Base-by-base conservation (phyloP, 75 land plant genomes). In the Pinus taeda region DNA sequence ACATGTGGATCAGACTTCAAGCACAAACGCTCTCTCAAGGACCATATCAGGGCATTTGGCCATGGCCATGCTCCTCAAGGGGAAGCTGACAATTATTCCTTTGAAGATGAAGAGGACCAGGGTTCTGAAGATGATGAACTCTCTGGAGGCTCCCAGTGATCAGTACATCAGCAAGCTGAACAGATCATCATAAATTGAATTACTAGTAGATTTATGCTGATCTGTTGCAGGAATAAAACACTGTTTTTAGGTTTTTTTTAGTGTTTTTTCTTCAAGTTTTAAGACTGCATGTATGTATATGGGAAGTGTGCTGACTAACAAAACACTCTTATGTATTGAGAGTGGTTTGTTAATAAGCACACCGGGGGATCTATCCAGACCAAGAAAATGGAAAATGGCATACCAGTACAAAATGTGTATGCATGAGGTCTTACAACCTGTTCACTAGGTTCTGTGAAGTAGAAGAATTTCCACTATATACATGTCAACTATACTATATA, bases 21-120 rank as follows among this genome's bases (percentile, higher is more conserved):
- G 82, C 95, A 93, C 90, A 93, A 93, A 78, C 76, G 96, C 17
- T 93, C 96, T 1, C 86, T 93, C 72, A 93, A 93, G 76, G 96
- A 93, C 60, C 96, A 93, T 64, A 90, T 92, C 71, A 91, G 85
- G 49, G 94, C 96, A 15, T 93, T 93, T 36, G 96, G 96, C n/a
- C 61, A 79, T 73, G 94, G 94, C 82, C 96, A 93, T 77, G 89
- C 90, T 18, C 84, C 91, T 14, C 82, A 76, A 37, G 89, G 86
- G 6, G 75, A 87, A 37, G 85, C 87, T 62, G 74, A 73, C 29
- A 73, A 73, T 15, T 26, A 4, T 29, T 83, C 75, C 18, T 80
- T 81, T 58, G 88, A 85, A 17, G 80, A 78, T n/a, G 91, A 86
- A 9, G 78, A 81, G 75, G 84, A 78, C 75, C 82, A 86, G 15